Conservation (phyloP, 495 filamentous ascomycete species). For the Hypoxylon fragiforme region DNA sequence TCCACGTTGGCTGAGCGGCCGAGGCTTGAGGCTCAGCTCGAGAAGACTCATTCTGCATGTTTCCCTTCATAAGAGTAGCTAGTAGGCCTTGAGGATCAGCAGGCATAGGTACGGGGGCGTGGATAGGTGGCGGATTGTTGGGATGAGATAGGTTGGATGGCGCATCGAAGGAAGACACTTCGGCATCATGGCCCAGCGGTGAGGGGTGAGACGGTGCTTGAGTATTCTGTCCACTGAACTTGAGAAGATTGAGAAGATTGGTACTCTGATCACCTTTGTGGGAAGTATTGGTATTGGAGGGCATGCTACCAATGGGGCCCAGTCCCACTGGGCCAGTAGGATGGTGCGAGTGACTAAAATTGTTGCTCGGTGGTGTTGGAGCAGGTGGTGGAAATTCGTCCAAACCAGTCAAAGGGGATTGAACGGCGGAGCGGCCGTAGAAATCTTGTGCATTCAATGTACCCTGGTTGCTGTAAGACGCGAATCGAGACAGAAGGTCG, state of each 20-base stretch:
- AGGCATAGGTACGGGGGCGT: slow-evolving; percentile 50
- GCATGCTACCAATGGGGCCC: slow-evolving; percentile 47
- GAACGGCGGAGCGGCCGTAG: slow-evolving; percentile 42
- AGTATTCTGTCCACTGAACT: slow-evolving; percentile 63
- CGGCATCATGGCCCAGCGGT: slow-evolving; percentile 24
- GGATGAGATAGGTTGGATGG: slow-evolving; percentile 12
- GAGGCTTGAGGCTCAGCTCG: slow-evolving; percentile 41
- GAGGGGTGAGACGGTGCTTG: slow-evolving; percentile 17
- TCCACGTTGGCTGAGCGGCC: slow-evolving; percentile 41
- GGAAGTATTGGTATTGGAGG: slow-evolving; percentile 32
- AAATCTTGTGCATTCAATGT: slow-evolving; percentile 41
- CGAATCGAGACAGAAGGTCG: slow-evolving; percentile 39
- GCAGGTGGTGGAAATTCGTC: slow-evolving; percentile 50
- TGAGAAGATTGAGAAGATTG: slow-evolving; percentile 83
- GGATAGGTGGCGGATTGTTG: slow-evolving; percentile 42
- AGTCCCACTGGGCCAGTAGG: slow-evolving; percentile 41
- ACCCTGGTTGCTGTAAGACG: slow-evolving; percentile 40
- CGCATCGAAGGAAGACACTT: slow-evolving; percentile 21
- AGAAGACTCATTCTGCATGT: slow-evolving; percentile 42
- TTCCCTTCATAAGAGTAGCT: slow-evolving; percentile 57
- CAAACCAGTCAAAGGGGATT: slow-evolving; percentile 40
- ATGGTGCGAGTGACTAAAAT: slow-evolving; percentile 46
- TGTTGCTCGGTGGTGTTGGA: slow-evolving; percentile 52
- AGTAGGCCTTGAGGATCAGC: slow-evolving; percentile 55
- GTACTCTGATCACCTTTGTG: slow-evolving; percentile 62